Percentiles rank a stretch among this genome's conserved stretches.
Conservation (phyloP, 1,139 yeast species). For the Protomyces gravidus region DNA sequence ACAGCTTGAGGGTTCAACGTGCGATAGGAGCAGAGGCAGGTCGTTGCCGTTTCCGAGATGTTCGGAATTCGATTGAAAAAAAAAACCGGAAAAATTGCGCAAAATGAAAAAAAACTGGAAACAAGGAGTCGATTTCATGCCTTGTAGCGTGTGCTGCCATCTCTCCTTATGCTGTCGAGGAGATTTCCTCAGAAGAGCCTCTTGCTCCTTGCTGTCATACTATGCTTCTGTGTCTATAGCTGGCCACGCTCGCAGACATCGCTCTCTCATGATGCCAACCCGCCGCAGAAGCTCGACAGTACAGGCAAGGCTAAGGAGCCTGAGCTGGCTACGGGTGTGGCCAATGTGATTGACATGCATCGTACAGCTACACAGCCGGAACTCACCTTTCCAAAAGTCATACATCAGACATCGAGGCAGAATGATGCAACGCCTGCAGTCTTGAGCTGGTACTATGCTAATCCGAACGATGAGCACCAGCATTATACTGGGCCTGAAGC, state of each 20-base stretch:
- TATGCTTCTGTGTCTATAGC: too few relatives aligned
- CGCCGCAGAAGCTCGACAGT: constrained; percentile 3
- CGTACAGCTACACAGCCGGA: constrained; percentile 9
- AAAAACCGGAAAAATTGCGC: too few relatives aligned
- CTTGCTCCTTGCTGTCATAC: not conserved
- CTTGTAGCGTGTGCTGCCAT: too few relatives aligned
- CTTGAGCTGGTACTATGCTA: constrained; percentile 22
- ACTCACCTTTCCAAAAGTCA: constrained; percentile 7
- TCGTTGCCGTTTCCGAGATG: too few relatives aligned
- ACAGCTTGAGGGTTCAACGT: too few relatives aligned
- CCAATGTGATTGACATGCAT: constrained; percentile 18
- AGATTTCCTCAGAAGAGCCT: not conserved
- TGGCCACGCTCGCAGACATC: too few relatives aligned
- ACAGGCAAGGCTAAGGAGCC: constrained; percentile 22
- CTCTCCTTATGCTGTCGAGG: too few relatives aligned
- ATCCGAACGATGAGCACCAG: constrained; percentile 13
- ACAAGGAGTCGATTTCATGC: too few relatives aligned
- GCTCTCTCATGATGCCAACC: constrained; percentile 21
- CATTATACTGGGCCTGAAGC: constrained; percentile 6
- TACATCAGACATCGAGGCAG: constrained; percentile 13
- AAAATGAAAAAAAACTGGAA: too few relatives aligned
- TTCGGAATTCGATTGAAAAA: too few relatives aligned
- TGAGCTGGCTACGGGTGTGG: constrained; percentile 17
- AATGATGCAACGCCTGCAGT: constrained; percentile 8
- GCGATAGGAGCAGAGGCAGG: too few relatives aligned